A percentile compares a stretch with the other conserved stretches of the same genome.
Conservation (phyloP, 2,329 filamentous ascomycete genomes). For the Alternaria panax region DNA sequence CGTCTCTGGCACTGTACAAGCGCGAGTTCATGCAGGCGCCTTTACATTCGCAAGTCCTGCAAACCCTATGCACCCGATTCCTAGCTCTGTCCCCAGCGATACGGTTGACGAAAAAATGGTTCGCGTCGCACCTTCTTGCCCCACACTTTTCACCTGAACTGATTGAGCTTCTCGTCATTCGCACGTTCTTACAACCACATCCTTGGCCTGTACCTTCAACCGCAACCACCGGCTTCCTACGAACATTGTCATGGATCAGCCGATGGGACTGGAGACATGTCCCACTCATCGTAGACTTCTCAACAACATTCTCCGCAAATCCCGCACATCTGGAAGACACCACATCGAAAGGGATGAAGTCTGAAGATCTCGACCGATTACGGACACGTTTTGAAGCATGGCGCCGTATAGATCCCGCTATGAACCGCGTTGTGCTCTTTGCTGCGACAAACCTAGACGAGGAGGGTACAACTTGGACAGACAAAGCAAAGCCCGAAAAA, state of each 20-base stretch:
- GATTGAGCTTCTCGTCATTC: slow-evolving; percentile 81
- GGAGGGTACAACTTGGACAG: slow-evolving; percentile 82
- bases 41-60: slow-evolving; percentile 80
- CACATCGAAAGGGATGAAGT: slow-evolving; percentile 57
- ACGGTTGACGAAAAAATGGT: slow-evolving; percentile 88
- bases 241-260: slow-evolving; percentile 79
- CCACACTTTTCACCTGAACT: slow-evolving; percentile 80
- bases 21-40: slow-evolving; percentile 75
- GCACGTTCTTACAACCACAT: slow-evolving; percentile 79
- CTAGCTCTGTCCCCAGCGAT: slow-evolving; percentile 82
- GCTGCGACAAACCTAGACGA: slow-evolving; percentile 80
- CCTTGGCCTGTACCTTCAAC: slow-evolving; percentile 83
- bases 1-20: slow-evolving; percentile 73
- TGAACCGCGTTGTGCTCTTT: slow-evolving; percentile 84
- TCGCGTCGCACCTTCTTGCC: slow-evolving; percentile 79
- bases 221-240: slow-evolving; percentile 78
- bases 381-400: slow-evolving; percentile 79
- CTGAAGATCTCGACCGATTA: slow-evolving; percentile 67
- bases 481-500: slow-evolving; percentile 72
- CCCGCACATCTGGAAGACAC: slow-evolving; percentile 28
- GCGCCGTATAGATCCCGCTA: slow-evolving; percentile 85
- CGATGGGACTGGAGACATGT: slow-evolving; percentile 92
- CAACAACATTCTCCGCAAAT: slow-evolving; percentile 42
- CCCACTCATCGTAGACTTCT: slow-evolving; percentile 80
- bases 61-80: slow-evolving; percentile 80